Base-by-base conservation (phyloP, 352 stramenopile species). In the Pythium pyrilobum region DNA sequence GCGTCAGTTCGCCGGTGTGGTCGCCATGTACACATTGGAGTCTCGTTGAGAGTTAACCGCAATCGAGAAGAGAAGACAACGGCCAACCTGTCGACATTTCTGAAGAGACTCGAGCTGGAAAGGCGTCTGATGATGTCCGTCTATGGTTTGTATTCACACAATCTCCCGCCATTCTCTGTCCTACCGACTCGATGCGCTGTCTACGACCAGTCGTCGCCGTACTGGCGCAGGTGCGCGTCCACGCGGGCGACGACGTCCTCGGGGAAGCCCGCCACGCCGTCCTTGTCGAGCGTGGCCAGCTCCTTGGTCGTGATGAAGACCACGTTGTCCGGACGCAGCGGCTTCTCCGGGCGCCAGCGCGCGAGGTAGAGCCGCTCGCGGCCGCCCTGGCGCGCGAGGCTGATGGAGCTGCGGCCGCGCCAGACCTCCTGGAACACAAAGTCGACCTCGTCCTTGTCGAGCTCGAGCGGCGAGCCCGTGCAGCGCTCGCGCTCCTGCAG, bases 361-460 rank as follows among this genome's bases (percentile, higher is more conserved):
- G 83, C 72, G 47, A 96, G 68, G 52, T 88, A 89, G 48, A 95
- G 66, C 8, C 85, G 76, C 33, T 92, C 74, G 40, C 81, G 74
- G 20, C 84, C 83, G 34, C 81, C 85, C 61, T 92, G 81, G 24
- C 79, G 77, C 31, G 77, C 63, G 37, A 65, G 64, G 34, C 78
- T 85, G 18, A 96, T 74, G 5, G 87, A 67, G 55, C 83, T 93
- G 36, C 81, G 71, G 5, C 83, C 77, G 16, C 74, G 80, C 81
- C 86, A 96, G 38, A 96, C 72, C 41, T 92, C 74, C 58, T 92
- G 81, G 64, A 89, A 87, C 15, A 96, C 62, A 48, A 91, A 96
- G 59, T 96, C 83, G 23, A 96, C 71, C 44, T 95, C 86, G 47
- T 95, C 85, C 66, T 92, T 88, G 60, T 87, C 74, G 8, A 90